phyloP scores from a whole-genome alignment of 1,284 basidiomycete genomes.

The Ganoderma resinaceum region DNA sequence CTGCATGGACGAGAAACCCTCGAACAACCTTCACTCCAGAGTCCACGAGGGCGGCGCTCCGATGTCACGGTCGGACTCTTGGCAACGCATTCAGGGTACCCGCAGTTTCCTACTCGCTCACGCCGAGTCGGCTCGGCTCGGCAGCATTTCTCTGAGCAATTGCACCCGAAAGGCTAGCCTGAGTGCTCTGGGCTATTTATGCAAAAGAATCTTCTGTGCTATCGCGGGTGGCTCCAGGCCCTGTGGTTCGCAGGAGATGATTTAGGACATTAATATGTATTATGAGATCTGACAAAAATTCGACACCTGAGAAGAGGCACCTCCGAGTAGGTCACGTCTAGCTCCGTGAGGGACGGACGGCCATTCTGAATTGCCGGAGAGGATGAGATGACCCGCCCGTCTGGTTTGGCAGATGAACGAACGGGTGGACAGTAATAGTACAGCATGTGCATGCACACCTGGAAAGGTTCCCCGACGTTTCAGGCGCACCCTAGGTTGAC shows the following conservation, averaged over 20 bases:
- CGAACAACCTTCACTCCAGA: constrained; percentile 1
- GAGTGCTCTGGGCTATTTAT: neutral
- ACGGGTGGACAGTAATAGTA: neutral
- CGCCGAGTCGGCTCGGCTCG: neutral
- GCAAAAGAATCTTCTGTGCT: neutral
- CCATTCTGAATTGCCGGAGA: neutral
- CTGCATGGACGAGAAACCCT: neutral
- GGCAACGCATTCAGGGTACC: neutral
- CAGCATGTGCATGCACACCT: neutral
- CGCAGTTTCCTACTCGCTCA: neutral
- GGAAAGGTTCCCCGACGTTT: neutral
- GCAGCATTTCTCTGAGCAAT: neutral
- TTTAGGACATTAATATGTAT: neutral
- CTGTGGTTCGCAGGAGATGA: neutral
- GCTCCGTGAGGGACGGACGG: neutral
- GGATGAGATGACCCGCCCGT: neutral
- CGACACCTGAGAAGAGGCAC: neutral
- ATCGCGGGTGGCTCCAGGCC: neutral
- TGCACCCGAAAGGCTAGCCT: neutral
- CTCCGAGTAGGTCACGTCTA: neutral
- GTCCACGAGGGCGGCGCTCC: constrained; percentile 12
- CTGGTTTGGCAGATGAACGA: constrained; percentile 10
- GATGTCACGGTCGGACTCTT: neutral
- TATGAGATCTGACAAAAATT: neutral
- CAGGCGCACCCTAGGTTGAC: neutral